phyloP scores from a whole-genome alignment of 495 filamentous ascomycete species.

The Aspergillus sparsus region DNA sequence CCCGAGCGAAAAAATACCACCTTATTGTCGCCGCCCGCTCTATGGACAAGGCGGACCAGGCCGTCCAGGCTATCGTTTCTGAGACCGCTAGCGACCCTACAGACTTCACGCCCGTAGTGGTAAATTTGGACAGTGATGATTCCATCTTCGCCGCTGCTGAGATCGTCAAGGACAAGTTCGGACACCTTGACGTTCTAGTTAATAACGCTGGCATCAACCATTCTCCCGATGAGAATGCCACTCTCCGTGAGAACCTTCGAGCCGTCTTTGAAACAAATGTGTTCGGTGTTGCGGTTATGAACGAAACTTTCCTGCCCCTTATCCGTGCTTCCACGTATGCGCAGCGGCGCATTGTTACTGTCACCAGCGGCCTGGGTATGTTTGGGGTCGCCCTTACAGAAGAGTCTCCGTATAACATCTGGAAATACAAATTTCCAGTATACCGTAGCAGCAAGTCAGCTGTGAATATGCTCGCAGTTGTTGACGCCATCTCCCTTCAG shows the following conservation, averaged over 20 bases:
- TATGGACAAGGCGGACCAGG: neutral
- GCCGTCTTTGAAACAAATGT: constrained; percentile 6
- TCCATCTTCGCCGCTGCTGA: neutral
- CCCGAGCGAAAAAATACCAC: neutral
- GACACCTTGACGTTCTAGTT: constrained; percentile 2
- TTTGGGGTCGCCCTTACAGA: constrained; percentile 3
- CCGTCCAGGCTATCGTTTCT: neutral
- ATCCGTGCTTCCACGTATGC: neutral
- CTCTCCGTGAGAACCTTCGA: constrained; percentile 3
- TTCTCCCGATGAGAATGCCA: neutral
- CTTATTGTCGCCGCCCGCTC: constrained; percentile 3
- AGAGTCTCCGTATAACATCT: neutral
- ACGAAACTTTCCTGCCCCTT: neutral
- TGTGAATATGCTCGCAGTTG: neutral
- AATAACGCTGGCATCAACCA: constrained; percentile 1
- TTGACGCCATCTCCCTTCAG: neutral
- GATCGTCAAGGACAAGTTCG: neutral
- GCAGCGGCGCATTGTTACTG: constrained; percentile 4
- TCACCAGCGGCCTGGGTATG: constrained; percentile 6
- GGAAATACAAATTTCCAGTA: neutral
- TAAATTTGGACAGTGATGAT: neutral
- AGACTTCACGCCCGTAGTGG: constrained; percentile 3
- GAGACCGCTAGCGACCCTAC: neutral
- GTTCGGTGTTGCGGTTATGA: constrained; percentile 4
- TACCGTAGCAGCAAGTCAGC: neutral